Base-by-base conservation (phyloP, 1,139 yeast species). In the Lodderomyces theae region DNA sequence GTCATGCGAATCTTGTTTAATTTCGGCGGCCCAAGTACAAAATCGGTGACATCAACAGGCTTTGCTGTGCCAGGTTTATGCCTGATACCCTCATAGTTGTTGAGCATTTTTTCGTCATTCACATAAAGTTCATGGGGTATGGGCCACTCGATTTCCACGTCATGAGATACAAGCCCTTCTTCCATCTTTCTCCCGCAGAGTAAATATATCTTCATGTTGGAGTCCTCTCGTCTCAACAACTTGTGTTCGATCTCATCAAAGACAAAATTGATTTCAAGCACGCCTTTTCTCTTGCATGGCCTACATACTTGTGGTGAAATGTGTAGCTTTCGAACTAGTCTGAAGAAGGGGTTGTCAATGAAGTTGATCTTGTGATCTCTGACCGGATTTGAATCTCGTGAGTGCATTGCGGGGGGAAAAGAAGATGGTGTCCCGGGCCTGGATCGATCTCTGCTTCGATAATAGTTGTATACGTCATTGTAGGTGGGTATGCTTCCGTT, bases 1-100 rank as follows among this genome's bases (percentile, higher is more conserved):
- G 72, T 66, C 32, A 83, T 51, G 39, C 71, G 73, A 17, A 82
- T 50, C 2, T 56, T 50, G 51, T 81, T 82, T 2, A 48, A 37
- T 4, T 47, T 47, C 0, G 66, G 61, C 1, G 60, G 39, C 0
- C 45, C 45, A 11, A 61, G 59, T n/a, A 78, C 32, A 41, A 61
- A 58, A 1, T 65, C 61, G 0, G 86, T 79, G 34, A 83, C 52
- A 56, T 85, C 80, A 1, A 84, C 84, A 0, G 92, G 90, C 42
- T 74, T 72, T 1, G 83, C 79, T 0, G 89, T 77, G 0, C 87
- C 87, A 0, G 71, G 68, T 43, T 70, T 76, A 37, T 78, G 77
- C 54, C 82, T 82, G 30, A 82, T 63, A 1, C 88, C 89, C 49
- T 74, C 70, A 19, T 76, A 74, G 48, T 71, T 75, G 45, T 72